Conservation (phyloP, 2,329 filamentous ascomycete genomes). For the Fusarium compactum region DNA sequence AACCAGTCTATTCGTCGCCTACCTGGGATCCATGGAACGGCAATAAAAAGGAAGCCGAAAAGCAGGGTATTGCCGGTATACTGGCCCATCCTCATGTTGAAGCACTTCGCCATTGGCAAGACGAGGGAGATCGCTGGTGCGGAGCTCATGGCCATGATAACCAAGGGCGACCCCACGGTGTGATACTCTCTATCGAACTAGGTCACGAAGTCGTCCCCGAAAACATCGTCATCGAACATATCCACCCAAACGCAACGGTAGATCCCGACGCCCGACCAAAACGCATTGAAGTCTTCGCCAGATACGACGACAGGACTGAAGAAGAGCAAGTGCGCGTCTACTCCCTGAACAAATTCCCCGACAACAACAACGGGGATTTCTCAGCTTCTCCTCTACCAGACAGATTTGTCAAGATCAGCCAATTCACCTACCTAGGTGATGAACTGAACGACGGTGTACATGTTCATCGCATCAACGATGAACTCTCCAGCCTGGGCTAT, state of each 20-base stretch:
- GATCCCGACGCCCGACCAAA: constrained; percentile 72
- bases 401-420: constrained; percentile 68
- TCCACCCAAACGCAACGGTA: constrained; percentile 70
- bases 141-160: constrained; percentile 61
- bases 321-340: constrained; percentile 59
- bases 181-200: constrained; percentile 74
- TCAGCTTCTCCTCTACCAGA: constrained; percentile 45
- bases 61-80: constrained; percentile 39
- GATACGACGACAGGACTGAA: constrained; percentile 61
- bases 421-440: constrained; percentile 65
- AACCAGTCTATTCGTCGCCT: constrained; percentile 70
- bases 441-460: constrained; percentile 61
- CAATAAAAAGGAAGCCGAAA: constrained; percentile 22
- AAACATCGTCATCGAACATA: constrained; percentile 79
- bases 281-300: constrained; percentile 77
- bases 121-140: constrained; percentile 92
- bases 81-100: constrained; percentile 56
- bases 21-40: constrained; percentile 57
- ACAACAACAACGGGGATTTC: constrained; percentile 49
- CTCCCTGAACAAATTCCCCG: constrained; percentile 57
- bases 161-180: constrained; percentile 62
- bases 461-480: constrained; percentile 64
- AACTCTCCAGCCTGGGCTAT: constrained; percentile 61
- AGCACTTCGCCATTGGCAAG: constrained; percentile 77
- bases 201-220: constrained; percentile 71